Conservation (phyloP, 805 yeast species). For the Metschnikowia santaceciliae region DNA sequence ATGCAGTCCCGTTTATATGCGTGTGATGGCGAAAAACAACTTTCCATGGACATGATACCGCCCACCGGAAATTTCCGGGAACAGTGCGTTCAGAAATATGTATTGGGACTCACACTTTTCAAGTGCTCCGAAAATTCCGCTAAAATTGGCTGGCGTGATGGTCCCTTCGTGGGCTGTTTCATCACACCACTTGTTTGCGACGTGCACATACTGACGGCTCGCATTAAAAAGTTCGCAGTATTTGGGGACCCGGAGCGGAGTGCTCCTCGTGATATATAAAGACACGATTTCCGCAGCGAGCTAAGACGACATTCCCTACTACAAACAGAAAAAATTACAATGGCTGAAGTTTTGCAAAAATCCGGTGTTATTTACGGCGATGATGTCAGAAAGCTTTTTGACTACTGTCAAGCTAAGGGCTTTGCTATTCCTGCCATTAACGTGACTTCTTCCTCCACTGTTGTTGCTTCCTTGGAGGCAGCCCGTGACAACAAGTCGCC, state of each 20-base stretch:
- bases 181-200: slow-evolving; percentile 4
- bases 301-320: background rate
- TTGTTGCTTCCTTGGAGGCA: slow-evolving; percentile 48
- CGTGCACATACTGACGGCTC: slow-evolving; percentile 2
- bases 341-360: slow-evolving; percentile 52
- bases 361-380: slow-evolving; percentile 99
- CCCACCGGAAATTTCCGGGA: background rate
- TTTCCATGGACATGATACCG: background rate
- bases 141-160: background rate
- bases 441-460: slow-evolving; percentile 97
- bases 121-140: background rate
- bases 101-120: too few species aligned
- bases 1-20: slow-evolving; percentile 2
- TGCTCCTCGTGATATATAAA: slow-evolving; percentile 17
- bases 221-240: slow-evolving; percentile 6
- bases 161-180: background rate
- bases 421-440: slow-evolving; percentile 98
- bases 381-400: slow-evolving; percentile 82
- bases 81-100: background rate
- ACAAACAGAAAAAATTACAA: slow-evolving; percentile 7
- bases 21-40: background rate
- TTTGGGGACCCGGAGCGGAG: slow-evolving; percentile 20
- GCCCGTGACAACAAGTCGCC: slow-evolving; percentile 65
- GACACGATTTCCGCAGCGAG: slow-evolving; percentile 1
- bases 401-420: slow-evolving; percentile 87